A percentile compares a stretch with the other conserved stretches of the same genome.
phyloP scores from a whole-genome alignment of 2,329 filamentous ascomycete genomes.

The Xylaria sp. region DNA sequence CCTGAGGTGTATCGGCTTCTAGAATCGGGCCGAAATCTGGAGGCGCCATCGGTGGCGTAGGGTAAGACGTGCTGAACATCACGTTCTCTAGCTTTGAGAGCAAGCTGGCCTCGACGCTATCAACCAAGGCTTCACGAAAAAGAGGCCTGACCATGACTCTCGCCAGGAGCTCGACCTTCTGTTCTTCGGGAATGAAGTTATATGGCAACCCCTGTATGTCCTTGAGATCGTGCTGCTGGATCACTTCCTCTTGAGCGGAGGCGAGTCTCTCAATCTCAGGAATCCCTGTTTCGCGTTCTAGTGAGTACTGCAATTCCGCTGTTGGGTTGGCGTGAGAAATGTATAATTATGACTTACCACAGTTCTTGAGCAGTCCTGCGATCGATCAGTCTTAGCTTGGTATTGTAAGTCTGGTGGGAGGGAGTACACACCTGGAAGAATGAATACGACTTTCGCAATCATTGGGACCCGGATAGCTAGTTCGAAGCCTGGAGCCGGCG shows the following conservation, averaged over 20 bases:
- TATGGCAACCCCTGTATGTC: slow-evolving; percentile 6
- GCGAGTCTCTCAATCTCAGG: slow-evolving; percentile 24
- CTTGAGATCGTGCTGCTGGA: slow-evolving; percentile 8
- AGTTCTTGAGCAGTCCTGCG: slow-evolving; percentile 14
- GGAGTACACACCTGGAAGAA: slow-evolving; percentile 14
- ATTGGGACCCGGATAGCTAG: slow-evolving; percentile 7
- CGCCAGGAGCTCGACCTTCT: slow-evolving; percentile 27
- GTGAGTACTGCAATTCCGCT: not conserved
- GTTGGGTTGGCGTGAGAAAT: not conserved
- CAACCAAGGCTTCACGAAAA: slow-evolving; percentile 12
- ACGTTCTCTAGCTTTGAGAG: slow-evolving; percentile 17
- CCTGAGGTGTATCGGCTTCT: not conserved
- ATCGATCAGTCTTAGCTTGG: not conserved
- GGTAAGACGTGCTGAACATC: slow-evolving; percentile 24
- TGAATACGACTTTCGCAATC: slow-evolving; percentile 13
- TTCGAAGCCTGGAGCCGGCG: not conserved
- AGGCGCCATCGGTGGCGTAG: slow-evolving; percentile 20
- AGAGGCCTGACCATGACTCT: slow-evolving; percentile 19
- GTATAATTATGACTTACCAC: slow-evolving; percentile 11
- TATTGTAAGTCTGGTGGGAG: not conserved
- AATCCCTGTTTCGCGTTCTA: slow-evolving; percentile 8
- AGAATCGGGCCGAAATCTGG: not conserved
- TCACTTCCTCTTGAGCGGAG: slow-evolving; percentile 10
- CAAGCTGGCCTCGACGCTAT: slow-evolving; percentile 8
- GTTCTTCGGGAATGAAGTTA: slow-evolving; percentile 10